Base-by-base conservation (phyloP, 805 yeast species). In the Blastobotrys americana region DNA sequence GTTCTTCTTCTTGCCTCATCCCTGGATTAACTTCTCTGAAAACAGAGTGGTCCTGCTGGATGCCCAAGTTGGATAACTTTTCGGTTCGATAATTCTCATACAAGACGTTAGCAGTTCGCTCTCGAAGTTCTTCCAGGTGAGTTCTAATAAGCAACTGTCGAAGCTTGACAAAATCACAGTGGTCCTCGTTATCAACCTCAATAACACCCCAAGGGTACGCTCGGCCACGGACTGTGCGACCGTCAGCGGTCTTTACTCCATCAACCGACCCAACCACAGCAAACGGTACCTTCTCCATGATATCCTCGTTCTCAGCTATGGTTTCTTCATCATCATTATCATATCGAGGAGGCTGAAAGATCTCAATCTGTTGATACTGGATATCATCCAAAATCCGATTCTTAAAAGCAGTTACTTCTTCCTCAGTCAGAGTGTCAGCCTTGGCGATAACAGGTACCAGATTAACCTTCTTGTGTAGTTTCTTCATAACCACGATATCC, bases 141-240 rank as follows among this genome's bases (percentile, higher is more conserved):
- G 83, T 85, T 71, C 95, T 82, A 50, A 93, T 75, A 61, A 90
- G 74, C 63, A 93, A 73, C 64, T 88, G 94, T 57, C 97, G 83
- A 64, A 90, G 76, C 65, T 80, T 80, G 53, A 84, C 80, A 64
- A 90, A 93, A 67, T 90, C 98, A 64, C 88, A 84, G 64, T 93
- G 97, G 46, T 80, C 79, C 68, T 86, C 93, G 64, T 93, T 90
- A 64, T 88, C 97, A 55, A 93, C 89, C 68, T 93, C 97, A 57
- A 93, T 84, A 18, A 84, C 73, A 54, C 97, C 97, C 98, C 98
- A 93, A 50, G 97, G 97, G 64, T 90, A 90, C 50, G 77, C 70
- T 68, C 98, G 84, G 55, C 96, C 97, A 65, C 97, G 80, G 37
- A 89, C 94, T 37, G 63, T 54, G 63, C 85, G 76, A 35, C 96